Evolutionary conservation across 768 basidiomycete species (phyloP).

Genomic region (Epithele typhae): DNA sequence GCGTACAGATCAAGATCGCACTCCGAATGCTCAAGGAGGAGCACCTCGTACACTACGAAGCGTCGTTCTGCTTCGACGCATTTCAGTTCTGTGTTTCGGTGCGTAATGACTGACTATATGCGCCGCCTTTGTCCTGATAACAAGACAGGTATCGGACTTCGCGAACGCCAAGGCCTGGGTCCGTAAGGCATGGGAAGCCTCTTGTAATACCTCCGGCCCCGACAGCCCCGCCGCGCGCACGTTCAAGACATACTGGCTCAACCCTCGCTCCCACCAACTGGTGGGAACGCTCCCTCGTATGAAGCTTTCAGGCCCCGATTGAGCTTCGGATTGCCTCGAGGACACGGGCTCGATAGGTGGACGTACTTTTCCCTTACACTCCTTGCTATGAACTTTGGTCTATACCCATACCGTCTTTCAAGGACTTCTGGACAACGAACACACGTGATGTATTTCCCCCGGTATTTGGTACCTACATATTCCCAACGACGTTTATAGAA

Average conservation of each 20-base stretch:
- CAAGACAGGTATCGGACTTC: constrained; percentile 20
- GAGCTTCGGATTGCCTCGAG: too few relatives aligned
- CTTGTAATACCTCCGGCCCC: constrained; percentile 12
- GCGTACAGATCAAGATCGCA: constrained; percentile 21
- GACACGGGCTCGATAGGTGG: too few relatives aligned
- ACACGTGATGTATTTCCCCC: too few relatives aligned
- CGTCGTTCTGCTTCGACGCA: constrained; percentile 27
- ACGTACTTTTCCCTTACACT: too few relatives aligned
- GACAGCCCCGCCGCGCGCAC: constrained; percentile 21
- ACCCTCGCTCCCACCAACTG: constrained; percentile 23
- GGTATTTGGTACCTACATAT: too few relatives aligned
- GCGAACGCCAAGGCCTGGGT: constrained; percentile 18
- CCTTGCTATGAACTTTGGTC: too few relatives aligned
- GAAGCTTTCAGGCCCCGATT: constrained; percentile 19
- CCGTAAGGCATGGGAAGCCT: constrained; percentile 19
- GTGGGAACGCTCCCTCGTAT: constrained; percentile 18
- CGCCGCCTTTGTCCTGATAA: too few relatives aligned
- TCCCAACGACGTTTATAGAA: too few relatives aligned
- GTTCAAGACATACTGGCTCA: constrained; percentile 29
- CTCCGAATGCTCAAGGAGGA: constrained; percentile 24
- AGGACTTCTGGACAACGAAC: too few relatives aligned
- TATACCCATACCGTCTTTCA: too few relatives aligned
- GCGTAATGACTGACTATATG: too few relatives aligned
- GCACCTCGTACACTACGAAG: constrained; percentile 21
- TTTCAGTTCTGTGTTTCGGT: constrained; percentile 27